phyloP scores from a whole-genome alignment of 208 protist species.

The Trypanosoma vivax region DNA sequence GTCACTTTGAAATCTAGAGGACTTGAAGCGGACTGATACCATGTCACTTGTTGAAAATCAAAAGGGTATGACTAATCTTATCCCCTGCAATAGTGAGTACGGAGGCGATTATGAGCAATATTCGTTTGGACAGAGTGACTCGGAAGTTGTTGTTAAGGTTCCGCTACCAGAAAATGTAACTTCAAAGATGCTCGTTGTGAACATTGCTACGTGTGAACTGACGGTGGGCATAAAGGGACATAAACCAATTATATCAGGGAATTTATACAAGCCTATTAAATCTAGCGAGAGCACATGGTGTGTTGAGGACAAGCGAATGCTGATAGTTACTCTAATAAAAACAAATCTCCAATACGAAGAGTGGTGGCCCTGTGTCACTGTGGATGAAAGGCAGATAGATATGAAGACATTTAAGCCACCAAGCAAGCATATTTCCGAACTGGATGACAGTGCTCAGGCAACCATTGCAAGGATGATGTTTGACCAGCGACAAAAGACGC shows the following conservation, averaged over 20 bases:
- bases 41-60: conserved; percentile 64
- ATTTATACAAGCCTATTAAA: conserved; percentile 76
- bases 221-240: conserved; percentile 38
- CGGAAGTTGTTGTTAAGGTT: conserved; percentile 64
- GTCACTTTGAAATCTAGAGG: too few species aligned
- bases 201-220: conserved; percentile 35
- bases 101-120: conserved; percentile 78
- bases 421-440: conserved; percentile 53
- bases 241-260: conserved; percentile 48
- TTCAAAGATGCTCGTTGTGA: conserved; percentile 52
- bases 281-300: conserved; percentile 77
- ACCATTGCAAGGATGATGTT: conserved; percentile 90
- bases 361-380: conserved; percentile 81
- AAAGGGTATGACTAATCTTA: conserved; percentile 49
- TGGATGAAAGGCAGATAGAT: conserved; percentile 72
- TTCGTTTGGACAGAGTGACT: conserved; percentile 72
- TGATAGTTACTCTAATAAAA: conserved; percentile 70
- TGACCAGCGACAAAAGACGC: conserved; percentile 78
- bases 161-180: conserved; percentile 42
- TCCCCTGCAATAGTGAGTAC: conserved; percentile 77
- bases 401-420: conserved; percentile 86
- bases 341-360: conserved; percentile 82
- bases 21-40: background rate
- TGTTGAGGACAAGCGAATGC: conserved; percentile 54
- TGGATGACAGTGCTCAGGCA: conserved; percentile 78